Evolutionary conservation across 2,329 filamentous ascomycete genomes (phyloP).

Genomic region (Colletotrichum australisinense): DNA sequence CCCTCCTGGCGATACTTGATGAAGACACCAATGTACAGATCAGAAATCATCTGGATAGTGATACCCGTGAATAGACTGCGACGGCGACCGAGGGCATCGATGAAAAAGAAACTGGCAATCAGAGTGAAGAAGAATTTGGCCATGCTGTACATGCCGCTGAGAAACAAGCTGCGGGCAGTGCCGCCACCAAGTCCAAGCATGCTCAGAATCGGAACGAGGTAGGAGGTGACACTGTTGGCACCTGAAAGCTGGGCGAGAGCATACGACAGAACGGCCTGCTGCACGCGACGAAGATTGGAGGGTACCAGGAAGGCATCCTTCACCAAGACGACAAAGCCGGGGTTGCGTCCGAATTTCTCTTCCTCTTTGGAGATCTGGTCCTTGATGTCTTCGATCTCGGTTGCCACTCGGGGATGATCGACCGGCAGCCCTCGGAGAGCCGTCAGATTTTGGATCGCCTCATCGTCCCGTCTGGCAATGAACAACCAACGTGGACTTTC

Average conservation of each 20-base stretch:
- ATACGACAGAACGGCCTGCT: slow-evolving; percentile 51
- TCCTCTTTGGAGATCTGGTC: background rate
- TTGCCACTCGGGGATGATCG: background rate
- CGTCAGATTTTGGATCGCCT: background rate
- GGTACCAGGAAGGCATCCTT: slow-evolving; percentile 50
- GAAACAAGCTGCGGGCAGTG: slow-evolving; percentile 48
- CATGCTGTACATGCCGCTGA: slow-evolving; percentile 55
- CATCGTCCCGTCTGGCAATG: background rate
- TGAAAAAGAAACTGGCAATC: slow-evolving; percentile 55
- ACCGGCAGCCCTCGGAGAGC: background rate
- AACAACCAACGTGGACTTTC: slow-evolving; percentile 51
- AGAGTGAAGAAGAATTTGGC: slow-evolving; percentile 55
- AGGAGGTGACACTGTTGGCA: slow-evolving; percentile 55
- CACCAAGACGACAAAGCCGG: slow-evolving; percentile 36
- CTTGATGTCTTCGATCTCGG: background rate
- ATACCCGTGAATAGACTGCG: slow-evolving; percentile 49
- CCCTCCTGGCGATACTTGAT: slow-evolving; percentile 47
- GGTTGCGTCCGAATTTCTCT: background rate
- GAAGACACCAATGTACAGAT: slow-evolving; percentile 54
- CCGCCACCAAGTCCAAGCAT: slow-evolving; percentile 47
- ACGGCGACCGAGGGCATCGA: slow-evolving; percentile 55
- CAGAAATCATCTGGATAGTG: slow-evolving; percentile 51
- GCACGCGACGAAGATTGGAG: slow-evolving; percentile 52
- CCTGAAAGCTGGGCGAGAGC: slow-evolving; percentile 56
- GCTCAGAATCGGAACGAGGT: slow-evolving; percentile 55